These are phyloP conservation scores for Pachysandra terminalis DNA, from an alignment of 164 flowering plant genomes.

Conservation along the genomic window DNA sequence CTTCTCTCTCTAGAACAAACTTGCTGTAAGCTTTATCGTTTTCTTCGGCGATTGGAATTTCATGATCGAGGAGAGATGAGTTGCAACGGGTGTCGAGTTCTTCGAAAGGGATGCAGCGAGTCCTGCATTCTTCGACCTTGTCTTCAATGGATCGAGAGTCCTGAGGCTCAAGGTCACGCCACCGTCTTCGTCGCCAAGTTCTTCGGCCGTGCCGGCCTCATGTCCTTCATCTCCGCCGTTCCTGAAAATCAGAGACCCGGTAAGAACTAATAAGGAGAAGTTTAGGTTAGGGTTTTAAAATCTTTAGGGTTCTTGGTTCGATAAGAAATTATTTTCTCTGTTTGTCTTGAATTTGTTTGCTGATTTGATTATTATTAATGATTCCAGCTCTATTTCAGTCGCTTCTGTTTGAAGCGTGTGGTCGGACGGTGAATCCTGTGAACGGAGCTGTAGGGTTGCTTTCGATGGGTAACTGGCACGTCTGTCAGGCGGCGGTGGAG, in stretches of 20 bases:
- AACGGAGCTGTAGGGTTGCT: constrained; percentile 85
- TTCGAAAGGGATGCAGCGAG: constrained; percentile 65
- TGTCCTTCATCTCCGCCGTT: constrained; percentile 62
- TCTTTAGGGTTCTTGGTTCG: neutral
- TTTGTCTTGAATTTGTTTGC: too few species aligned
- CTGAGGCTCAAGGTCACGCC: constrained; percentile 61
- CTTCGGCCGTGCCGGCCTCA: constrained; percentile 69
- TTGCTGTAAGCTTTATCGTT: too few species aligned
- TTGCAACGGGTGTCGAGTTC: constrained; percentile 59
- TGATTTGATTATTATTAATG: neutral
- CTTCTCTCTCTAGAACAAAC: too few species aligned
- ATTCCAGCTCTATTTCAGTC: constrained; percentile 44
- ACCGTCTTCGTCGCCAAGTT: constrained; percentile 72
- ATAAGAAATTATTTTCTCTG: neutral
- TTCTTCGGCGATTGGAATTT: neutral
- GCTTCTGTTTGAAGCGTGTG: constrained; percentile 68
- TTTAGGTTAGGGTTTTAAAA: too few species aligned
- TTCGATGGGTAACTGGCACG: constrained; percentile 75
- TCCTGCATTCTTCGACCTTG: constrained; percentile 49
- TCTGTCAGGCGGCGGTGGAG: constrained; percentile 77
- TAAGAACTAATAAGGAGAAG: constrained; percentile 11
- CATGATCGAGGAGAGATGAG: constrained; percentile 30
- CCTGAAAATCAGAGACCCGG: constrained; percentile 51
- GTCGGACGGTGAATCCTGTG: constrained; percentile 84
- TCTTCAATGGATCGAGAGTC: constrained; percentile 50